Conservation (phyloP, 2,329 filamentous ascomycete genomes). For the Aspergillus bombycis region DNA sequence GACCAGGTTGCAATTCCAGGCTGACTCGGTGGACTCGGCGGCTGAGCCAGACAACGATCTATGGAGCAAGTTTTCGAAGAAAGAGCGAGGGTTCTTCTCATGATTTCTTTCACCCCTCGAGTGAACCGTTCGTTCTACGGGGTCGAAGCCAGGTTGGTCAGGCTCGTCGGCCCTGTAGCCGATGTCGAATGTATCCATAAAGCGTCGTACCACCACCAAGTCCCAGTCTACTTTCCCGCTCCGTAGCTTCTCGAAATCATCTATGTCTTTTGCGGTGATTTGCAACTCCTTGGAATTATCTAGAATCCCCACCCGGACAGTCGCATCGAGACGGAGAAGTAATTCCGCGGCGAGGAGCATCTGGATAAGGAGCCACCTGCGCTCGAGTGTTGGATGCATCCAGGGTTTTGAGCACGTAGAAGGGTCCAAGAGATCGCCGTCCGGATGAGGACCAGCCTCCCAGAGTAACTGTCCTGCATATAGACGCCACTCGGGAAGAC, state of each 20-base stretch:
- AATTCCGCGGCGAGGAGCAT: conserved; percentile 59
- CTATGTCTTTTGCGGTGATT: conserved; percentile 48
- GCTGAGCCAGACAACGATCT: conserved; percentile 16
- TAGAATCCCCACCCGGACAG: conserved; percentile 45
- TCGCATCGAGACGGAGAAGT: conserved; percentile 56
- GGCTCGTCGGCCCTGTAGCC: conserved; percentile 23
- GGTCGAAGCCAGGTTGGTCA: neutral
- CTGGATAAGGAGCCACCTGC: conserved; percentile 59
- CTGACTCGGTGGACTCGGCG: conserved; percentile 25
- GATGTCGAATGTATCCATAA: conserved; percentile 55
- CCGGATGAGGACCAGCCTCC: conserved; percentile 40
- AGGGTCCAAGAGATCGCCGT: conserved; percentile 35
- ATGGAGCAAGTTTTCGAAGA: conserved; percentile 30
- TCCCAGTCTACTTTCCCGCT: conserved; percentile 61
- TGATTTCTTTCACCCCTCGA: conserved; percentile 1
- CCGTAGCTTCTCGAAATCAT: conserved; percentile 50
- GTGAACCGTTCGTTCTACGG: neutral
- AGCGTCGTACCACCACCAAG: conserved; percentile 55
- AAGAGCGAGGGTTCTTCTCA: conserved; percentile 24
- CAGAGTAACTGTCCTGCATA: conserved; percentile 51
- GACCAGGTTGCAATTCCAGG: conserved; percentile 39
- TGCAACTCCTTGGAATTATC: conserved; percentile 42
- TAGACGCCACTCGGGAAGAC: conserved; percentile 50
- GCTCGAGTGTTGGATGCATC: conserved; percentile 40
- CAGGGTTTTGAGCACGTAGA: conserved; percentile 25